Conservation (phyloP, 1,284 basidiomycete genomes). For the Tetrapyrgos nigripes region DNA sequence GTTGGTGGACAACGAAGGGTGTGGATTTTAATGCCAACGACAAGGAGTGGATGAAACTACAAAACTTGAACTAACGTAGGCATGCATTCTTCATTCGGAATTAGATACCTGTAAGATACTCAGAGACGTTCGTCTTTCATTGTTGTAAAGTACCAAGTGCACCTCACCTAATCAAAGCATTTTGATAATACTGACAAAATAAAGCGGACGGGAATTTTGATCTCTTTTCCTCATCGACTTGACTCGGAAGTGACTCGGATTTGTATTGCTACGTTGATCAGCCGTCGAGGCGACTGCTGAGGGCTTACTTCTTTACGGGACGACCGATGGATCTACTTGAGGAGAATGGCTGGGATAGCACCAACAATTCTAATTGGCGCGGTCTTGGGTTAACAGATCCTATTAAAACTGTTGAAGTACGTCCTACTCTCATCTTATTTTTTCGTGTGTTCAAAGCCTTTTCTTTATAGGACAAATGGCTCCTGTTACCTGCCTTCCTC, state of each 20-base stretch:
- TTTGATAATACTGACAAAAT: neutral
- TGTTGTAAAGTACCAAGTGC: constrained; percentile 1
- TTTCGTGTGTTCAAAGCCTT: neutral
- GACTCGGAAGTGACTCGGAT: no score
- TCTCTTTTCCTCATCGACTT: no score
- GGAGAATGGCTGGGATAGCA: constrained; percentile 66
- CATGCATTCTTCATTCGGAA: neutral
- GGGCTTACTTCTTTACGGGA: neutral
- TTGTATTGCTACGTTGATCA: neutral
- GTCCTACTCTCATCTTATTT: constrained; percentile 24
- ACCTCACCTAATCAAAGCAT: neutral
- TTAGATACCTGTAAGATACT: neutral
- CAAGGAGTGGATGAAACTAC: constrained; percentile 84
- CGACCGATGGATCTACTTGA: constrained; percentile 24
- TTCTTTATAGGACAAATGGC: constrained; percentile 89
- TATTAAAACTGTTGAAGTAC: constrained; percentile 80
- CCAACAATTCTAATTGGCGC: constrained; percentile 65
- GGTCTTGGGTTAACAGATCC: constrained; percentile 80
- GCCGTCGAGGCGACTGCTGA: neutral
- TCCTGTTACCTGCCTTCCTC: constrained; percentile 92
- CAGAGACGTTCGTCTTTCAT: constrained; percentile 7
- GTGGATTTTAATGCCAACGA: constrained; percentile 82
- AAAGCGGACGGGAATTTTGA: neutral
- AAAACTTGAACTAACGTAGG: constrained; percentile 62
- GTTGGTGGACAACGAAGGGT: constrained; percentile 81